phyloP scores from a whole-genome alignment of 1,284 basidiomycete genomes.

The Moniliella sp. region DNA sequence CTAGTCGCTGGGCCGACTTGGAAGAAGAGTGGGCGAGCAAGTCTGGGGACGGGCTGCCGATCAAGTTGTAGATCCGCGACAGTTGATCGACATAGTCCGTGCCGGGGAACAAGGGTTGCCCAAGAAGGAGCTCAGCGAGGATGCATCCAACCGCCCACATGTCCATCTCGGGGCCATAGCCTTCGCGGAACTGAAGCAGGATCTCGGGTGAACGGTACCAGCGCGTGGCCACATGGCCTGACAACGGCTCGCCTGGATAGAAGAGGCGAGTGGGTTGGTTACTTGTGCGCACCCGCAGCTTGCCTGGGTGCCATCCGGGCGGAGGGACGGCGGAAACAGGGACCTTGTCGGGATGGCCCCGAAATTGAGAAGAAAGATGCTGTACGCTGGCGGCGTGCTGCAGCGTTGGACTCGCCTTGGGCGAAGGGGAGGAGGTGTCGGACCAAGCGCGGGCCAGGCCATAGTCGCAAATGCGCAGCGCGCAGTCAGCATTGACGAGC shows the following conservation, averaged over 20 bases:
- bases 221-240: conserved; percentile 26
- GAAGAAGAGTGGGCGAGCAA: no score
- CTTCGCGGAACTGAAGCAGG: conserved; percentile 26
- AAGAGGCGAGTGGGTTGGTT: conserved; percentile 15
- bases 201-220: conserved; percentile 31
- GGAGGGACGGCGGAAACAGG: no score
- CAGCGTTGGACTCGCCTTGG: no score
- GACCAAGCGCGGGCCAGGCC: conserved; percentile 23
- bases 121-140: conserved; percentile 23
- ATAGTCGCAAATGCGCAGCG: conserved; percentile 25
- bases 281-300: no score
- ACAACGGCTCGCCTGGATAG: conserved; percentile 27
- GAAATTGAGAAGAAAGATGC: no score
- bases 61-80: conserved; percentile 21
- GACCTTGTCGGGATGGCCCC: no score
- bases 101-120: conserved; percentile 27
- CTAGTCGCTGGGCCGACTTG: no score
- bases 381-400: no score
- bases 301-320: no score
- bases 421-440: no score
- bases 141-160: conserved; percentile 32
- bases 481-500: conserved; percentile 28
- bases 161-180: no score
- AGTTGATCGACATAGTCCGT: conserved; percentile 32
- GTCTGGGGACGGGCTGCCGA: conserved; percentile 22